Evolutionary conservation across 306 rosid genomes (phyloP).

Genomic region (Cucurbita argyrosperma): DNA sequence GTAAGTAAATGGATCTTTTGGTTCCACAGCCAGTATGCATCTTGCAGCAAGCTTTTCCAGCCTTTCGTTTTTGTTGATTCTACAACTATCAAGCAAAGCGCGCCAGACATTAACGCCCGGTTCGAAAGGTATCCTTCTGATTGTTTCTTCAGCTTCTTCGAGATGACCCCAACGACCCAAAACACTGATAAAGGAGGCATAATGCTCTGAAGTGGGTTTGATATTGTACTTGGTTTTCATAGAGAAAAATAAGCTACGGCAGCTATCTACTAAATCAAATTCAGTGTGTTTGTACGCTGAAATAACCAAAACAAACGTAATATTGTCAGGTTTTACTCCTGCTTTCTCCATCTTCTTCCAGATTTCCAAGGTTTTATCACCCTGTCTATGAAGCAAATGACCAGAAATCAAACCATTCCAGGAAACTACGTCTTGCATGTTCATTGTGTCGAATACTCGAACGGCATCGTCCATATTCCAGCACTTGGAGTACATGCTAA

Average conservation of each 20-base stretch:
- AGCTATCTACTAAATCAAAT: constrained; percentile 49
- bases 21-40: constrained; percentile 47
- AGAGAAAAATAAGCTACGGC: constrained; percentile 43
- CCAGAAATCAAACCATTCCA: constrained; percentile 79
- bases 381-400: constrained; percentile 51
- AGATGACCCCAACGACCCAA: constrained; percentile 74
- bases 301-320: constrained; percentile 50
- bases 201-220: constrained; percentile 50
- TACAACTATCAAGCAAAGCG: constrained; percentile 66
- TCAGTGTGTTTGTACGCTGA: constrained; percentile 54
- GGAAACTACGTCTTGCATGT: constrained; percentile 41
- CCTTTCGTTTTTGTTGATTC: constrained; percentile 29
- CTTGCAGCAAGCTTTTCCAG: constrained; percentile 46
- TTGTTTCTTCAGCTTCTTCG: constrained; percentile 67
- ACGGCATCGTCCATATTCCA: constrained; percentile 58
- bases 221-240: constrained; percentile 35
- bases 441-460: constrained; percentile 33
- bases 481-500: constrained; percentile 79
- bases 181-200: constrained; percentile 60
- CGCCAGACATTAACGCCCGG: constrained; percentile 62
- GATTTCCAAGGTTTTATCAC: constrained; percentile 49
- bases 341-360: constrained; percentile 61
- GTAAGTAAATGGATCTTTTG: constrained; percentile 54
- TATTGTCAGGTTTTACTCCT: constrained; percentile 42
- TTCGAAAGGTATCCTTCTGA: constrained; percentile 43